Conservation (phyloP, 306 rosid genomes). For the Hippophae rhamnoides region DNA sequence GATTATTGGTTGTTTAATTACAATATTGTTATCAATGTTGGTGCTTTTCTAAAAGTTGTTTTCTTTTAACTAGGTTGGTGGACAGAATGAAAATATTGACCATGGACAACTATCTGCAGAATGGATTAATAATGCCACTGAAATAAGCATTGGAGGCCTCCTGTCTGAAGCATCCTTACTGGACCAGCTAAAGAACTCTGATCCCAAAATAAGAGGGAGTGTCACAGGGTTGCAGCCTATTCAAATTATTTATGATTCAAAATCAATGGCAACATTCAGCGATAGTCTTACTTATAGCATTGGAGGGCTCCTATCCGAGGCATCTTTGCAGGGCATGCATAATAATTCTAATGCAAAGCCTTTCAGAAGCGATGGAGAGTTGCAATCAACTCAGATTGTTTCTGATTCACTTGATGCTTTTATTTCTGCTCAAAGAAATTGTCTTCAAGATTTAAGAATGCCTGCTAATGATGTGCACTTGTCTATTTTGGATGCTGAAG, state of each 20-base stretch:
- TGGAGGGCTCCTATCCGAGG: slow-evolving; percentile 59
- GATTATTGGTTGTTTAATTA: background rate
- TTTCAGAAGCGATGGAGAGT: slow-evolving; percentile 22
- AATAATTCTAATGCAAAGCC: slow-evolving; percentile 24
- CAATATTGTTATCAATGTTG: background rate
- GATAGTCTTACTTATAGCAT: slow-evolving; percentile 35
- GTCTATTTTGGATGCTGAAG: slow-evolving; percentile 84
- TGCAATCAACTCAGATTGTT: slow-evolving; percentile 34
- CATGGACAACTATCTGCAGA: slow-evolving; percentile 25
- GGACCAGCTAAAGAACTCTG: slow-evolving; percentile 21
- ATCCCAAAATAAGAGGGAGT: slow-evolving; percentile 18
- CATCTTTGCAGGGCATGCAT: slow-evolving; percentile 41
- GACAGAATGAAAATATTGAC: slow-evolving; percentile 22
- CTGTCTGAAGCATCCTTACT: slow-evolving; percentile 35
- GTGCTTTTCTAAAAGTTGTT: slow-evolving; percentile 13
- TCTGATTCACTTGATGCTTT: slow-evolving; percentile 62
- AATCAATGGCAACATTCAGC: slow-evolving; percentile 9
- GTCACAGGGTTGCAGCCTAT: slow-evolving; percentile 13
- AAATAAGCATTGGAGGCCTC: slow-evolving; percentile 39
- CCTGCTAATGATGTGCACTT: slow-evolving; percentile 34
- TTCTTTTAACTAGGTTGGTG: slow-evolving; percentile 25
- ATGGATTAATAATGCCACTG: slow-evolving; percentile 32
- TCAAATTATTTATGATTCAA: slow-evolving; percentile 38
- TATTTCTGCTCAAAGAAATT: slow-evolving; percentile 26
- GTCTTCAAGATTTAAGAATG: slow-evolving; percentile 31